These are phyloP conservation scores for Prunella vulgaris DNA, from an alignment of 257 asterid species.

Conservation along the genomic window DNA sequence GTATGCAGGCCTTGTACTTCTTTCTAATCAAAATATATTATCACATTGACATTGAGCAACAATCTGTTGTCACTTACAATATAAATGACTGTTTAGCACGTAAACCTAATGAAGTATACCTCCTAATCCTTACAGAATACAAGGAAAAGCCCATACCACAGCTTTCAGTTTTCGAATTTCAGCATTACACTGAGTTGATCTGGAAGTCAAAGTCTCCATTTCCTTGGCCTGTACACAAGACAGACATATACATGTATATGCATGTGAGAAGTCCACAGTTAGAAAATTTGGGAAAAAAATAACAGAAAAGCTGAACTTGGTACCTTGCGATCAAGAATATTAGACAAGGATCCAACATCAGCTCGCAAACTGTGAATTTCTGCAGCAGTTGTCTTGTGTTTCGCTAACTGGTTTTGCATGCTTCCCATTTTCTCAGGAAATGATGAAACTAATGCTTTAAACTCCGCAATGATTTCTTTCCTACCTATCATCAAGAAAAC, in stretches of 20 bases:
- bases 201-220: conserved; percentile 52
- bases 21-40: background rate
- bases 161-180: conserved; percentile 68
- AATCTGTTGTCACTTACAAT: conserved; percentile 8
- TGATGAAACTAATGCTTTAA: conserved; percentile 73
- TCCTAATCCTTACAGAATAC: background rate
- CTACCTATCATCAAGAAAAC: conserved; percentile 56
- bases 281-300: conserved; percentile 6
- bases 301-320: conserved; percentile 6
- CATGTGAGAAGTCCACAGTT: conserved; percentile 1
- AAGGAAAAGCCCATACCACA: conserved; percentile 46
- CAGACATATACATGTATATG: background rate
- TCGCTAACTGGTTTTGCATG: conserved; percentile 81
- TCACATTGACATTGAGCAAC: background rate
- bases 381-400: conserved; percentile 76
- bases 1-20: background rate
- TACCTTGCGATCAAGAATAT: conserved; percentile 72
- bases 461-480: conserved; percentile 79
- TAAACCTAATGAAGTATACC: background rate
- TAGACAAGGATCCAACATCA: conserved; percentile 59
- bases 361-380: conserved; percentile 75
- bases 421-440: conserved; percentile 88
- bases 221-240: conserved; percentile 56
- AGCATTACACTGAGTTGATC: conserved; percentile 62
- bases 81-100: background rate